These are phyloP conservation scores for Diutina pseudorugosa DNA, from an alignment of 1,139 yeast genomes.

Conservation along the genomic window DNA sequence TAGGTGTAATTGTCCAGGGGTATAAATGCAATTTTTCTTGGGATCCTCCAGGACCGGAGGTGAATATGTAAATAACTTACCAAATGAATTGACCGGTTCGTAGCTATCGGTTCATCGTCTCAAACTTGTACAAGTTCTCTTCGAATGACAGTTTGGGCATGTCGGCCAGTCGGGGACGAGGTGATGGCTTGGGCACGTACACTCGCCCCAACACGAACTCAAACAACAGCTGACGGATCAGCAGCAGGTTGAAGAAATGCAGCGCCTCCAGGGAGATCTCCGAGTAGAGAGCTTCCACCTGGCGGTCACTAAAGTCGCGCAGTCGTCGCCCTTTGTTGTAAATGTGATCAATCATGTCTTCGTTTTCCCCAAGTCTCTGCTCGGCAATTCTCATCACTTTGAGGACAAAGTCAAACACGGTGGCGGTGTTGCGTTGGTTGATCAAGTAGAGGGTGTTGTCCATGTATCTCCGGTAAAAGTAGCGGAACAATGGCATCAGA, in stretches of 20 bases:
- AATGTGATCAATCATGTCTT: background rate
- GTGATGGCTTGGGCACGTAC: background rate
- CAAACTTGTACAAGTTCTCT: background rate
- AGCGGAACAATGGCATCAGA: slow-evolving; percentile 4
- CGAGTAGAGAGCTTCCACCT: background rate
- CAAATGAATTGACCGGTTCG: background rate
- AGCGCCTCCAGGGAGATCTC: background rate
- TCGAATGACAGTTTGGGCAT: background rate
- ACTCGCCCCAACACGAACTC: background rate
- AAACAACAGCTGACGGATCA: background rate
- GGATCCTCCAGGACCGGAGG: background rate
- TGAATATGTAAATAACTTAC: too few species aligned
- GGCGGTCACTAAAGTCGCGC: background rate
- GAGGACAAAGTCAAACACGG: background rate
- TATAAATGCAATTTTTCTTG: background rate
- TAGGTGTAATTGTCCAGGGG: background rate
- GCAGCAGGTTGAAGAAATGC: background rate
- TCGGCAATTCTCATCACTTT: background rate
- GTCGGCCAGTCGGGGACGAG: background rate
- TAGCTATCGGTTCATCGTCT: background rate
- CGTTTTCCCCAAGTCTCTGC: background rate
- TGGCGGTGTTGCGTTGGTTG: background rate
- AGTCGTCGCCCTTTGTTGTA: background rate
- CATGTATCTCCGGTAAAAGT: background rate
- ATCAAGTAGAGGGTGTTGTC: background rate